These are phyloP conservation scores for Termitomyces sp. DNA, from an alignment of 768 basidiomycete species.

Conservation along the genomic window DNA sequence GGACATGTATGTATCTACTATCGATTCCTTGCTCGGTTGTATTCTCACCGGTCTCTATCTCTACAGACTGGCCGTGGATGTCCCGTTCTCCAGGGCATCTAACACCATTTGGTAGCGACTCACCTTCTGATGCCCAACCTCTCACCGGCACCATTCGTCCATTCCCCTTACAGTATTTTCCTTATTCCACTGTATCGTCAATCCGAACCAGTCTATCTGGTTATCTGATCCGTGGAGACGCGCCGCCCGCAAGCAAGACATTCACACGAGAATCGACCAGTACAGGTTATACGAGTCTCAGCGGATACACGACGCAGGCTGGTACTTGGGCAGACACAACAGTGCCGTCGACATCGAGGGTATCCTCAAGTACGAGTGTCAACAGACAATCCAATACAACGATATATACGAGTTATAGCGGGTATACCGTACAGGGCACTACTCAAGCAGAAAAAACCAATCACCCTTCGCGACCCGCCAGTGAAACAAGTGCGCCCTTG, in stretches of 20 bases:
- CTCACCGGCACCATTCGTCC: not conserved
- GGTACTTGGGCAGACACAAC: conserved; percentile 5
- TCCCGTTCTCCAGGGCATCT: not conserved
- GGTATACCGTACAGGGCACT: not conserved
- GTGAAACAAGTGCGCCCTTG: not conserved
- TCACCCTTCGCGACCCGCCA: not conserved
- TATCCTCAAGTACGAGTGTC: not conserved
- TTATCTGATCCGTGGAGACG: not conserved
- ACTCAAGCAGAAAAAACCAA: not conserved
- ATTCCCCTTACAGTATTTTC: not conserved
- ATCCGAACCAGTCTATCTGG: not conserved
- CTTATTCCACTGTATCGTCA: not conserved
- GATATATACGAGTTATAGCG: not conserved
- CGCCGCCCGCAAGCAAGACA: not conserved
- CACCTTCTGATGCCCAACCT: not conserved
- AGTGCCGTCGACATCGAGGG: not conserved
- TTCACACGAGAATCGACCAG: not conserved
- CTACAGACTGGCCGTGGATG: conserved; percentile 7
- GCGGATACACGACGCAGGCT: conserved; percentile 2
- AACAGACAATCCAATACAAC: not conserved
- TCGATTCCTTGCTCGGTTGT: not conserved
- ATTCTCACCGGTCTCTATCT: not conserved
- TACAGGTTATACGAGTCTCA: not conserved
- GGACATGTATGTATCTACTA: not conserved
- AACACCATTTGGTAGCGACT: conserved; percentile 1